Evolutionary conservation across 495 filamentous ascomycete genomes (phyloP).

Genomic region (Neurospora tetraspora): DNA sequence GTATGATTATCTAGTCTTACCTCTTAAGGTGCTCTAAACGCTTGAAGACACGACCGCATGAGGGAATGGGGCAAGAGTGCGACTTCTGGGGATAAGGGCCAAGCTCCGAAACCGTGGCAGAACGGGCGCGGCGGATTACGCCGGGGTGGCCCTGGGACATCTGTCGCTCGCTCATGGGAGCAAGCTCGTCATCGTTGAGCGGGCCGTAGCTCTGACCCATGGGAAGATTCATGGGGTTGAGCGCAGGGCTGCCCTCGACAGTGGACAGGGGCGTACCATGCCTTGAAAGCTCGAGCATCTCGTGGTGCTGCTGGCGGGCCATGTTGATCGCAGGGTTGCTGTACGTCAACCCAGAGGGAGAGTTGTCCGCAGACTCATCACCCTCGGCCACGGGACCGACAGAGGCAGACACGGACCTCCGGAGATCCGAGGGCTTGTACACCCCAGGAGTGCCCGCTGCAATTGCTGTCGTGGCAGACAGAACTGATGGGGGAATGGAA

Average conservation of each 20-base stretch:
- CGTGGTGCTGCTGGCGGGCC: constrained; percentile 57
- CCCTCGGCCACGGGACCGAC: constrained; percentile 73
- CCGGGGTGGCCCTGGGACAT: constrained; percentile 55
- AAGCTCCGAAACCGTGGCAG: constrained; percentile 92
- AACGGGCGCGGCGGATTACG: constrained; percentile 81
- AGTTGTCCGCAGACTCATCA: constrained; percentile 60
- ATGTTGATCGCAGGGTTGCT: constrained; percentile 49
- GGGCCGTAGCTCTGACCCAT: constrained; percentile 53
- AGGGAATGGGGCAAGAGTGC: constrained; percentile 97
- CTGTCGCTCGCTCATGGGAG: constrained; percentile 48
- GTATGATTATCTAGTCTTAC: constrained; percentile 50
- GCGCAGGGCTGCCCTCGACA: constrained; percentile 65
- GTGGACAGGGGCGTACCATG: constrained; percentile 79
- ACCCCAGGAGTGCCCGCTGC: constrained; percentile 44
- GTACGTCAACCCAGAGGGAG: constrained; percentile 59
- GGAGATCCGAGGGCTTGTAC: constrained; percentile 72
- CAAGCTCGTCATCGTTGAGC: constrained; percentile 53
- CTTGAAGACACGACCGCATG: constrained; percentile 96
- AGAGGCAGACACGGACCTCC: constrained; percentile 84
- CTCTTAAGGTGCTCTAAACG: constrained; percentile 97
- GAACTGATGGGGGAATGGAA: constrained; percentile 70
- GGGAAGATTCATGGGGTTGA: constrained; percentile 55
- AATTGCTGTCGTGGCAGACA: constrained; percentile 51
- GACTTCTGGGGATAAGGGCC: constrained; percentile 96
- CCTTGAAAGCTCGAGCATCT: constrained; percentile 71